Evolutionary conservation across 495 filamentous ascomycete species (phyloP).

Genomic region (Achaetomiella virescens): DNA sequence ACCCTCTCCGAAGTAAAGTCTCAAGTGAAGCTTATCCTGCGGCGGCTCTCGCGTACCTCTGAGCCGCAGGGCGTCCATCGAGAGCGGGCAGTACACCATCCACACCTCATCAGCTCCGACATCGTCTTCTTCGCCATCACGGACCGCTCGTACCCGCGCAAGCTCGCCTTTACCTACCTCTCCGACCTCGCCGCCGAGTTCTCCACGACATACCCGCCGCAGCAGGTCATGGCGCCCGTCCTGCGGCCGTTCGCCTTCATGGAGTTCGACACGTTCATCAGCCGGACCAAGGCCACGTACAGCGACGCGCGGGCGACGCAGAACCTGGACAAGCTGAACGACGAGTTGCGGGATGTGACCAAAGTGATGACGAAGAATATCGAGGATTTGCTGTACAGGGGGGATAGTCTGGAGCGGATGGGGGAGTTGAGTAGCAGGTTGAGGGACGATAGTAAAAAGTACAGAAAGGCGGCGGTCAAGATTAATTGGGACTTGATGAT

Average conservation of each 20-base stretch:
- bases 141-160: conserved; percentile 90
- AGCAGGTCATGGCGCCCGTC: conserved; percentile 64
- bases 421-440: conserved; percentile 83
- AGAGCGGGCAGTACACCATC: conserved; percentile 68
- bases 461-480: conserved; percentile 81
- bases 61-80: conserved; percentile 90
- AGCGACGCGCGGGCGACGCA: conserved; percentile 81
- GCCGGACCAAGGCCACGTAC: conserved; percentile 87
- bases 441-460: conserved; percentile 89
- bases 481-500: conserved; percentile 98
- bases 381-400: conserved; percentile 91
- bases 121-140: conserved; percentile 90
- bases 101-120: conserved; percentile 76
- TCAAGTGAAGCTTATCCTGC: conserved; percentile 84
- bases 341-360: conserved; percentile 94
- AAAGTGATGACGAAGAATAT: conserved; percentile 99
- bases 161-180: conserved; percentile 98
- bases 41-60: conserved; percentile 76
- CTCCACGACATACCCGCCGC: conserved; percentile 68
- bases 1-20: conserved; percentile 82
- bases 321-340: conserved; percentile 86
- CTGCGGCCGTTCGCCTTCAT: conserved; percentile 93
- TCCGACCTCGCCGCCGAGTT: conserved; percentile 88
- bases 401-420: conserved; percentile 94
- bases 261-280: conserved; percentile 96